phyloP scores from a whole-genome alignment of 495 filamentous ascomycete species.

The Usnea hakonensis region DNA sequence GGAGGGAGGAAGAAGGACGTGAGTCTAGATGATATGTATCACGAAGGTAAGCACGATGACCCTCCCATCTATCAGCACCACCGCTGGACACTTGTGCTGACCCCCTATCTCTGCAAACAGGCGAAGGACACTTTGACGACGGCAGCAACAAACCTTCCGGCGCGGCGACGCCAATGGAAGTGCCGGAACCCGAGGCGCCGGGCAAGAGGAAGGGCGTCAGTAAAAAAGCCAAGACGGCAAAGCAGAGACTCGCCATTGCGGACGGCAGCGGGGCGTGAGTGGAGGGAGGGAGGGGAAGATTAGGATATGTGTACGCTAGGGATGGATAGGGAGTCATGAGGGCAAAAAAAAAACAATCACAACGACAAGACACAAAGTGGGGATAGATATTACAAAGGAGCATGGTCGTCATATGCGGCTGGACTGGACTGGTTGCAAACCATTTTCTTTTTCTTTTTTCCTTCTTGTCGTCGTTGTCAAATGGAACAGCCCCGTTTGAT shows the following conservation, averaged over 20 bases:
- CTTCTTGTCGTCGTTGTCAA: too few species aligned
- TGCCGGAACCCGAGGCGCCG: slow-evolving; percentile 40
- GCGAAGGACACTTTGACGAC: slow-evolving; percentile 91
- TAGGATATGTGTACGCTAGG: slow-evolving; percentile 31
- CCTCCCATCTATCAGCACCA: background rate
- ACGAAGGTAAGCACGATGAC: slow-evolving; percentile 77
- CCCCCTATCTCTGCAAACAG: slow-evolving; percentile 39
- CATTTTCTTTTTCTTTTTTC: too few species aligned
- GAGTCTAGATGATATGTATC: slow-evolving; percentile 94
- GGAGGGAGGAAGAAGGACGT: slow-evolving; percentile 60
- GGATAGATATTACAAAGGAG: background rate
- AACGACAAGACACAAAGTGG: too few species aligned
- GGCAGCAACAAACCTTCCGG: slow-evolving; percentile 70
- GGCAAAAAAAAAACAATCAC: too few species aligned
- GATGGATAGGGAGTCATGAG: background rate
- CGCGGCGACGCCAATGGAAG: slow-evolving; percentile 67
- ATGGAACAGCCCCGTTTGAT: too few species aligned
- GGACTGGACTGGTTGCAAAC: background rate
- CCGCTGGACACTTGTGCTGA: background rate
- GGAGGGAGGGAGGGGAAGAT: slow-evolving; percentile 85
- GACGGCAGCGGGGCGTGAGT: slow-evolving; percentile 59
- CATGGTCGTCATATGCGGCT: slow-evolving; percentile 2
- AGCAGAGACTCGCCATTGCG: slow-evolving; percentile 79
- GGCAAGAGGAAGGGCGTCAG: slow-evolving; percentile 52
- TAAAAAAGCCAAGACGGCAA: slow-evolving; percentile 87